These are phyloP conservation scores for Globisporangium recalcitrans DNA, from an alignment of 352 stramenopile genomes.

Conservation along the genomic window DNA sequence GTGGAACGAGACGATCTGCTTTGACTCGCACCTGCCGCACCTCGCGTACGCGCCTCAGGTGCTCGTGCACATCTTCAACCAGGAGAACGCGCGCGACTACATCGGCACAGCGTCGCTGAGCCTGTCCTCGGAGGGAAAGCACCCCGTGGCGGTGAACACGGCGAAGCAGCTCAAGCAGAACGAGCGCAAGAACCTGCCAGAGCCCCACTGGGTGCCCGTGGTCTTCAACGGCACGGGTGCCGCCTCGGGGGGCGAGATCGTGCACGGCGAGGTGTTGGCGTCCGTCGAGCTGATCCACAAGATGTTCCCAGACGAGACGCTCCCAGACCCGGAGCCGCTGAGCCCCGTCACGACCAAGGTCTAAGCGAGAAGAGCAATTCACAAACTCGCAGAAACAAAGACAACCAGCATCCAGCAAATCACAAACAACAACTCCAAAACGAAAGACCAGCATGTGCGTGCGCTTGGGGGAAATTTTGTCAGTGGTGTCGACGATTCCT, in stretches of 20 bases:
- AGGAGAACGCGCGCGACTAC: conserved; percentile 32
- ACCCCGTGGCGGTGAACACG: conserved; percentile 32
- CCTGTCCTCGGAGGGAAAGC: conserved; percentile 15
- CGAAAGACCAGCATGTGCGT: not conserved
- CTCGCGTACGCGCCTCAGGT: conserved; percentile 50
- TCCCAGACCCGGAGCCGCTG: conserved; percentile 40
- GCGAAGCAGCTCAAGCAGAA: conserved; percentile 53
- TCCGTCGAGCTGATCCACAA: conserved; percentile 59
- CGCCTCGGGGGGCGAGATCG: conserved; percentile 20
- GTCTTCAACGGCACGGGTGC: conserved; percentile 37
- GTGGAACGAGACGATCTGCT: conserved; percentile 58
- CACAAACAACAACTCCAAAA: not conserved
- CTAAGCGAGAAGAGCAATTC: not conserved
- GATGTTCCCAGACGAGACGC: conserved; percentile 44
- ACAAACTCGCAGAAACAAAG: not conserved
- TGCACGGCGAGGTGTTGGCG: conserved; percentile 51
- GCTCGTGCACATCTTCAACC: conserved; percentile 53
- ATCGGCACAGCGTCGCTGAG: conserved; percentile 33
- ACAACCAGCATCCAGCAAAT: not conserved
- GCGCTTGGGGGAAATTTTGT: conserved; percentile 7
- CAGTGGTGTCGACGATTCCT: not conserved
- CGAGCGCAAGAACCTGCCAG: conserved; percentile 30
- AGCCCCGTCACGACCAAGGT: conserved; percentile 4
- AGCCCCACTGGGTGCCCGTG: conserved; percentile 47
- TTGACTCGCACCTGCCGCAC: conserved; percentile 66